Evolutionary conservation across 2,329 filamentous ascomycete species (phyloP).

Genomic region (Fusarium penzigii): DNA sequence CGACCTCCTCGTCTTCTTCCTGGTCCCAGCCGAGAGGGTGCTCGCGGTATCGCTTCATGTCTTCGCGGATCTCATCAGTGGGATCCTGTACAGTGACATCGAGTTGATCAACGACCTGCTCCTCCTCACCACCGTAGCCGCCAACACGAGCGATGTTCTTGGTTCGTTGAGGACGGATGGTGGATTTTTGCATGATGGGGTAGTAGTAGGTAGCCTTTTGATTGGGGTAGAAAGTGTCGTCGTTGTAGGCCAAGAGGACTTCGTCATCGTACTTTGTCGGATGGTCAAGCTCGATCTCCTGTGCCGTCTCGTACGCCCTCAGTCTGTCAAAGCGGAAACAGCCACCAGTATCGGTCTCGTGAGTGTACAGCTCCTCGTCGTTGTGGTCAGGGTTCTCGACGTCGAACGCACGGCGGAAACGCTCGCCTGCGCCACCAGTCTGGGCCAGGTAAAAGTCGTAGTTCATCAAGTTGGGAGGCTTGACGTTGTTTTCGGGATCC

Average conservation of each 20-base stretch:
- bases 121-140: conserved; percentile 49
- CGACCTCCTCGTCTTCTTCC: conserved; percentile 36
- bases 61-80: conserved; percentile 51
- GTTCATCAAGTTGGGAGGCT: conserved; percentile 60
- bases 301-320: conserved; percentile 64
- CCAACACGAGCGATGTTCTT: conserved; percentile 62
- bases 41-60: conserved; percentile 54
- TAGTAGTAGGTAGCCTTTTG: conserved; percentile 68
- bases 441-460: conserved; percentile 68
- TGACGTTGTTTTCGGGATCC: conserved; percentile 57
- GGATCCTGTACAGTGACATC: conserved; percentile 58
- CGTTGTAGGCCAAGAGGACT: conserved; percentile 59
- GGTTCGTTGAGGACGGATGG: conserved; percentile 62
- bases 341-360: conserved; percentile 45
- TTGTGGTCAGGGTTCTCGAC: conserved; percentile 56
- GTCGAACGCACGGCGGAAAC: conserved; percentile 64
- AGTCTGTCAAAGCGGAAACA: conserved; percentile 64
- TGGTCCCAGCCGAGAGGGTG: conserved; percentile 53
- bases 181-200: conserved; percentile 64
- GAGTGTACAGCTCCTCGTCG: conserved; percentile 56
- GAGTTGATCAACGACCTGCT: conserved; percentile 56
- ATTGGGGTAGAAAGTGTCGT: conserved; percentile 50
- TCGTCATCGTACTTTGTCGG: conserved; percentile 65
- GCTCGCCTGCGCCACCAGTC: conserved; percentile 46
- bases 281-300: conserved; percentile 58